Conservation (phyloP, 2,329 filamentous ascomycete genomes). For the Fusarium nygamai region DNA sequence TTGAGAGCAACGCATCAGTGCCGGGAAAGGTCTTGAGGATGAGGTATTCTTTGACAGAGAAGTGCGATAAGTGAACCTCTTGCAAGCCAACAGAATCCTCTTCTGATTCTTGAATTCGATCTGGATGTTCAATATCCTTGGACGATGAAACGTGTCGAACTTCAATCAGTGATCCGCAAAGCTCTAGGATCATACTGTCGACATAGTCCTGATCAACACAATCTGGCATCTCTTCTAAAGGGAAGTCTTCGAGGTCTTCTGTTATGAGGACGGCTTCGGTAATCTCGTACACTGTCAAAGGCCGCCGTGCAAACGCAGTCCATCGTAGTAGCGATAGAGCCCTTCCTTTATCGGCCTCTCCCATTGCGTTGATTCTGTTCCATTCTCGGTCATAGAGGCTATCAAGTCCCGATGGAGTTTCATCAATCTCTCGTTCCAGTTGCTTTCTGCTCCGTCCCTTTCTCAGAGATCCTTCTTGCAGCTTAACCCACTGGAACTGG, state of each 20-base stretch:
- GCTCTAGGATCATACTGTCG: not conserved
- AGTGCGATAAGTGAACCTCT: not conserved
- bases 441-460: constrained; percentile 43
- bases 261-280: not conserved
- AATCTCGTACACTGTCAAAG: not conserved
- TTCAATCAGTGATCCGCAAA: not conserved
- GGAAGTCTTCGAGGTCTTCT: rapidly evolving
- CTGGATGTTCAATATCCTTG: rapidly evolving
- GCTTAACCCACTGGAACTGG: constrained; percentile 48
- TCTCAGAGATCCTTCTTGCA: constrained; percentile 41
- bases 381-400: constrained; percentile 46
- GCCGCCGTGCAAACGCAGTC: constrained; percentile 40
- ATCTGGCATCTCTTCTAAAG: not conserved
- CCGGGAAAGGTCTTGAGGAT: not conserved
- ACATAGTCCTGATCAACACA: not conserved
- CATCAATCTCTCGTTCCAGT: constrained; percentile 42
- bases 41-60: not conserved
- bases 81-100: rapidly evolving
- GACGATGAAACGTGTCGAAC: rapidly evolving
- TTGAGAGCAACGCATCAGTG: rapidly evolving
- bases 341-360: constrained; percentile 6
- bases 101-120: rapidly evolving
- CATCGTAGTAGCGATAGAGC: constrained; percentile 45
- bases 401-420: constrained; percentile 42
- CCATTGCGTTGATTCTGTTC: constrained; percentile 32